Base-by-base conservation (phyloP, 2,329 filamentous ascomycete species). In the Clonostachys sp. region DNA sequence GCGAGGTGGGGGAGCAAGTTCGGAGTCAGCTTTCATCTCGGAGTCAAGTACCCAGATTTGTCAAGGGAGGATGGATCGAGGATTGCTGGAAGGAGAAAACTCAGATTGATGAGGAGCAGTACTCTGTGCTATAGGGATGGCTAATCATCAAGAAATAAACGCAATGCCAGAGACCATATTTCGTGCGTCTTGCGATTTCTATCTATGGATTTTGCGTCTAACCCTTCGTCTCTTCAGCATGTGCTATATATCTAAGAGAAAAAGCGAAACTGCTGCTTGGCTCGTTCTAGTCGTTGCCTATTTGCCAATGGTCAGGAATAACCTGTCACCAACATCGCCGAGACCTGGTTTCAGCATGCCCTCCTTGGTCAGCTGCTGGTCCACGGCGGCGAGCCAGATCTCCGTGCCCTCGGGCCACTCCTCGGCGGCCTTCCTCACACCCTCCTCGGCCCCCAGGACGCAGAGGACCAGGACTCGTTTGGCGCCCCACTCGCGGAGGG, bases 321-420 rank as follows among this genome's bases (percentile, higher is more conserved):
- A 66, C 44, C 92, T 75, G 69, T 97, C 92, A 1, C 92, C 92
- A 48, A 96, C 84, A 68, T 96, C 92, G 2, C 91, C 92, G 53
- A 96, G 60, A 0, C 92, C 92, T 1, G 91, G 91, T 72, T 86
- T 87, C 53, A 96, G 84, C 91, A 96, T 96, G 9, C 92, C 91
- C 54, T 75, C 77, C n/a, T 78, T 74, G 54, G 91, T 89, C 46
- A 94, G 74, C 61, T 80, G 78, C 53, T 71, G 70, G 65, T 97
- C 92, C 17, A 95, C 75, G 1, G 82, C 90, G 0, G 89, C 92
- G 38, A 92, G 75, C 84, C 89, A 96, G 47, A 97, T 76, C 59
- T 91, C 80, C 0, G 87, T 84, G 2, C 79, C 84, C 57, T 87
- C 87, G 2, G 82, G 77, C 89, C 91, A 96, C 66, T 89, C 86